Evolutionary conservation across 2,329 filamentous ascomycete genomes (phyloP), one percentile per base, ranked within the genome.

Genomic region (Fusarium cyanostomum): DNA sequence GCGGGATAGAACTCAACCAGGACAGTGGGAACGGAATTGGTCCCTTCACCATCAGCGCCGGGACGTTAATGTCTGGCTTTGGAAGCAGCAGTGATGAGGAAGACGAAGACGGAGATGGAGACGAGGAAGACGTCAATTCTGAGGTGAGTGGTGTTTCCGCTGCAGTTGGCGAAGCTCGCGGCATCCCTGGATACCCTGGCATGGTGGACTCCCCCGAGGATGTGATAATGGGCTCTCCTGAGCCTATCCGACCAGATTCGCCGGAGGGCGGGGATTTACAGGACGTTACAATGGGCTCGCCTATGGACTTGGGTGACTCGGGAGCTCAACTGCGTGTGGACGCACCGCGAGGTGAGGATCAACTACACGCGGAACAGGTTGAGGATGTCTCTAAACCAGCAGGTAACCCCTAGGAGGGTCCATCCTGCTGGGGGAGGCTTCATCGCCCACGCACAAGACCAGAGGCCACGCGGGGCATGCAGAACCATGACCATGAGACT

Each of bases 31-130:
- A 87, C 58, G 89, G 89, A 46, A 88, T 89, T 49, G 89, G 89
- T 2, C 85, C 86, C 12, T 94, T 94, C 74, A 87, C 88, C 37
- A 86, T 92, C 69, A 89, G 87, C 71, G 85, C 88, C 35, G 90
- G 90, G 46, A 90, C 91, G 27, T 81, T 97, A 59, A 86, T 95
- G 78, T 94, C 92, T 73, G 93, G 94, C 49, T 98, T 98, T 78
- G 94, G 92, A 73, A 96, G 93, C 78, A 95, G 92, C 44, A 97
- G 93, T 72, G 93, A 97, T 69, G 94, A 97, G 77, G 95, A 98
- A 67, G 95, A 98, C 64, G 94, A 97, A 70, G 94, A 97, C 63
- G 91, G 92, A 79, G 92, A 96, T 59, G 91, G 92, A 56, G 90
- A 90, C 66, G 89, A 94, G 66, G 90, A 92, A 68, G 90, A 92